Evolutionary conservation across 2,329 filamentous ascomycete genomes (phyloP).

Genomic region (Lomentospora prolificans): DNA sequence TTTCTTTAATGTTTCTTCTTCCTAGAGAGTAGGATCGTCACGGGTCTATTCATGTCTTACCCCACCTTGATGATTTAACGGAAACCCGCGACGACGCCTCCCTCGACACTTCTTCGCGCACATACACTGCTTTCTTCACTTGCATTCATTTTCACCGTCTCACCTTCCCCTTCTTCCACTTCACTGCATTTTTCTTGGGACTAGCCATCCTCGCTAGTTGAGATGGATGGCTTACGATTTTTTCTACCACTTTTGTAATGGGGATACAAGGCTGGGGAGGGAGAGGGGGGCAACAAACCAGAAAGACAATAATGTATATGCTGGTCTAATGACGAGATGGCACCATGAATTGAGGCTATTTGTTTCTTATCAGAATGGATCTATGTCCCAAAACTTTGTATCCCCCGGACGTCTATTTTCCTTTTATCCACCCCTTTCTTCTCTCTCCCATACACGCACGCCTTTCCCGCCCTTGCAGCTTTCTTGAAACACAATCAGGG

Average conservation of each 20-base stretch:
- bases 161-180: too few species aligned
- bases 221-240: background rate
- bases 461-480: too few species aligned
- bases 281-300: background rate
- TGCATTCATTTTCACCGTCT: slow-evolving; percentile 9
- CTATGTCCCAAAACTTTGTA: background rate
- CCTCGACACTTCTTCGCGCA: background rate
- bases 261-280: background rate
- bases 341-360: slow-evolving; percentile 19
- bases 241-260: background rate
- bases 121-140: slow-evolving; percentile 15
- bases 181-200: background rate
- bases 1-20: slow-evolving; percentile 47
- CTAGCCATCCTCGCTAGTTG: background rate
- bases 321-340: slow-evolving; percentile 23
- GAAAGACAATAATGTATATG: background rate
- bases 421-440: background rate
- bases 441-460: background rate
- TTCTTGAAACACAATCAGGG: background rate
- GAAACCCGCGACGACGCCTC: too few species aligned
- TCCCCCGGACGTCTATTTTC: background rate
- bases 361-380: background rate
- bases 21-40: background rate
- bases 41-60: slow-evolving; percentile 9
- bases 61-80: slow-evolving; percentile 12